A percentile compares a stretch with the other conserved stretches of the same genome.
Conservation (phyloP, 2,329 filamentous ascomycete species). For the Colletotrichum abscissum region DNA sequence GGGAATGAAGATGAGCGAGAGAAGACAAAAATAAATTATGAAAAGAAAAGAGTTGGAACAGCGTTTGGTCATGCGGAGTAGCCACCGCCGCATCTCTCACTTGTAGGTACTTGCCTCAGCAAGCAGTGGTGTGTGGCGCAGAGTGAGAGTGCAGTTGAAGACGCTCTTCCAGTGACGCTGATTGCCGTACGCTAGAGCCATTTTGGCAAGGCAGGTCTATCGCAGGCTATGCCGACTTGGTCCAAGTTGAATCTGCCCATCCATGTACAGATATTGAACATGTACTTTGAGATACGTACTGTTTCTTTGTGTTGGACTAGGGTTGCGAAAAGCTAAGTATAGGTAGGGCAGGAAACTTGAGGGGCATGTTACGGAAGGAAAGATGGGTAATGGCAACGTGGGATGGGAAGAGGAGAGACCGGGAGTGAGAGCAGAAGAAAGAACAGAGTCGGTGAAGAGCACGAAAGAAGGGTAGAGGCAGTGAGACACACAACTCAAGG, state of each 20-base stretch:
- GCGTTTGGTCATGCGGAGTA: neutral
- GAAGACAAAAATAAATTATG: neutral
- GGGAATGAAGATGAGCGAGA: neutral
- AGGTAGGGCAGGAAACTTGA: neutral
- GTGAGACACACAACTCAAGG: neutral
- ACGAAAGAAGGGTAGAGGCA: neutral
- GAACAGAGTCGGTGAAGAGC: neutral
- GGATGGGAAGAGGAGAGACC: neutral
- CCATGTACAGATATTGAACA: neutral
- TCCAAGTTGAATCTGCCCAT: neutral
- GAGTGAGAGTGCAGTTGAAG: neutral
- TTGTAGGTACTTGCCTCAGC: neutral
- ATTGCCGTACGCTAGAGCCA: constrained; percentile 7
- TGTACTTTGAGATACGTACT: neutral
- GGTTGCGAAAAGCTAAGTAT: neutral
- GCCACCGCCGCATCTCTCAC: neutral
- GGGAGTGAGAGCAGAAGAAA: neutral
- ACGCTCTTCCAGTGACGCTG: neutral
- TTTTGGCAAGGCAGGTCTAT: neutral
- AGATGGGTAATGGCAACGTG: neutral
- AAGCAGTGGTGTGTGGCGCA: neutral
- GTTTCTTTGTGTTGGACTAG: neutral
- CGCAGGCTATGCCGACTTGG: neutral
- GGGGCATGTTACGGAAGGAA: neutral
- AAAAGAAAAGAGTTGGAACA: neutral